Base-by-base conservation (phyloP, 73 alveolate species). In the Paramecium pentaurelia region DNA sequence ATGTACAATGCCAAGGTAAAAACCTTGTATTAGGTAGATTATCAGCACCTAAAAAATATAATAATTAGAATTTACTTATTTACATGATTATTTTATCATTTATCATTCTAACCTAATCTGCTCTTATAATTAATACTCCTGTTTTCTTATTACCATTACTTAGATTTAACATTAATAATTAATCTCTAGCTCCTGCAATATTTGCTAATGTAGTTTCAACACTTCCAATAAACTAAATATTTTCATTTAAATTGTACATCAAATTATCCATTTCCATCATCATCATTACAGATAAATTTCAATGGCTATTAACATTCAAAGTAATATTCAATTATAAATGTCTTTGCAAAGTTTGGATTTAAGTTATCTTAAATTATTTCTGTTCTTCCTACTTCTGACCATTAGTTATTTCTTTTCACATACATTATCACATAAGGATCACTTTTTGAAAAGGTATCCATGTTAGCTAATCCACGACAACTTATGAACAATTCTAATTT, bases 341-440 rank as follows among this genome's bases (percentile, higher is more conserved):
- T 59, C 64, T 89, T 94, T n/a, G 86, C 92, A 83, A 96, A 94
- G 54, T 94, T 95, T 14, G 98, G 98, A 90, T 96, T 94, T 11
- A 95, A 93, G 71, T 94, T 93, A 80, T 95, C 95, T 16, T 86
- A 37, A n/a, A 91, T 91, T 71, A 45, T 83, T 86, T 93, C 99
- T 0, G 98, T 93, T 60, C 87, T 92, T 36, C 97, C 97, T 2
- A 88, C 58, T 58, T 60, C 70, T 18, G 88, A 36, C 93, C 95
- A 93, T 20, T 60, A 59, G 58, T 88, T 75, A 16, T 85, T 75
- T 71, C 90, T 86, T 45, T 86, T 47, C 20, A 94, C 44, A 73
- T 42, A 91, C 40, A 95, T 94, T 4, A 87, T 92, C 27, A 94
- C 96, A 44, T 58, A 93, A 1, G 98, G 98, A 80, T 96, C 98